Base-by-base conservation (phyloP, 148 eudicot species). In the Silene conica region DNA sequence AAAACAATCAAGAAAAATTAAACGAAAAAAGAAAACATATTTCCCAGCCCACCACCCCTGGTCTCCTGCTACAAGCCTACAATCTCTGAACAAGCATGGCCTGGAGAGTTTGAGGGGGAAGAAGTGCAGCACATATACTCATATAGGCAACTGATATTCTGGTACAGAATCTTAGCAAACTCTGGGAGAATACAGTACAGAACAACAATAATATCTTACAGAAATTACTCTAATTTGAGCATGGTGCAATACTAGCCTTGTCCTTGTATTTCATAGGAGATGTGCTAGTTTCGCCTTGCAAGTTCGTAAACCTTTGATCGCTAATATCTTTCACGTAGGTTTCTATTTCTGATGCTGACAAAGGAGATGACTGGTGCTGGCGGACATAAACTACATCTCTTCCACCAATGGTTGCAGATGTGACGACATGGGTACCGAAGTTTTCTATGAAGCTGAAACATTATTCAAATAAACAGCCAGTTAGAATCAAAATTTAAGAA, bases 341-440 rank as follows among this genome's bases (percentile, higher is more conserved):
- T 78, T 95, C 91, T 75, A 95, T 89, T 58, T 95, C 97, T 31
- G 87, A 76, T 28, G 78, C 81, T 77, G 92, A 83, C 67, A 95
- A 85, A 79, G 89, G 89, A 75, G 99, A 95, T 60, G 96, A 90
- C 64, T 86, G 97, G 81, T 92, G 97, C 80, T 95, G 99, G 79
- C 91, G 85, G 21, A 95, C 85, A 78, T 95, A 95, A 57, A 92
- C 94, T 71, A 95, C 89, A 79, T 95, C 97, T 88, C 92, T 84
- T 66, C 99, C 99, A 78, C 99, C 99, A 81, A 95, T 81, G 63
- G 97, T 95, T 83, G 89, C 81, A 20, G 97, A 95, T 59, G 90
- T 86, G 52, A 95, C 96, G 34, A 95, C 84, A 83, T 95, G 96
- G 57, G 99, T 95, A 76, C 99, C 99, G 72, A 84, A 95, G 76